phyloP scores from a whole-genome alignment of 2,329 filamentous ascomycete genomes.

The Monosporascus sp. region DNA sequence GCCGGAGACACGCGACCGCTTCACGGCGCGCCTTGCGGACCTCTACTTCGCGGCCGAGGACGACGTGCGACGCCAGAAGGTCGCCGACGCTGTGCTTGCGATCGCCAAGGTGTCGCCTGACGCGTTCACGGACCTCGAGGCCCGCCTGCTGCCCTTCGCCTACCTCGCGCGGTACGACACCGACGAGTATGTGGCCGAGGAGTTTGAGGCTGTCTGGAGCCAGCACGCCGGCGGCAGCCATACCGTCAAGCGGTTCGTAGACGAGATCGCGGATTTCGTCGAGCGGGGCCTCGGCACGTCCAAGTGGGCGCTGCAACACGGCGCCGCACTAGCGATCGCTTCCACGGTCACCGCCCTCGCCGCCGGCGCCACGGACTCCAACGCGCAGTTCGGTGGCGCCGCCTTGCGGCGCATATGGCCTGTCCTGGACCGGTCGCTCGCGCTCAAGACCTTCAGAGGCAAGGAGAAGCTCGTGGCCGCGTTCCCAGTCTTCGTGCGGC shows the following conservation, averaged over 20 bases:
- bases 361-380: conserved; percentile 49
- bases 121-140: conserved; percentile 72
- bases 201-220: conserved; percentile 82
- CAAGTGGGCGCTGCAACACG: conserved; percentile 88
- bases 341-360: conserved; percentile 65
- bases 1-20: conserved; percentile 43
- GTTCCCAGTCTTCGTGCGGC: conserved; percentile 71
- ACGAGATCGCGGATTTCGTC: conserved; percentile 71
- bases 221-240: conserved; percentile 84
- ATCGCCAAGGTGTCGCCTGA: conserved; percentile 85
- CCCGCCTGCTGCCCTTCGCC: conserved; percentile 74
- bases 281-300: conserved; percentile 67
- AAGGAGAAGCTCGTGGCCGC: conserved; percentile 81
- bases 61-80: conserved; percentile 65
- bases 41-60: conserved; percentile 82
- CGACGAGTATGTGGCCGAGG: conserved; percentile 70
- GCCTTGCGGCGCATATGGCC: conserved; percentile 71
- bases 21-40: conserved; percentile 51
- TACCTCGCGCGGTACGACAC: conserved; percentile 85
- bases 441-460: conserved; percentile 86
- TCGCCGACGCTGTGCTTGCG: conserved; percentile 77
- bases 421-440: conserved; percentile 71
- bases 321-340: conserved; percentile 74
- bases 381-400: conserved; percentile 49
- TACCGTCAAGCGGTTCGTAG: conserved; percentile 75